Evolutionary conservation across 805 yeast species (phyloP).

Genomic region (Suhomyces xylopsoci): DNA sequence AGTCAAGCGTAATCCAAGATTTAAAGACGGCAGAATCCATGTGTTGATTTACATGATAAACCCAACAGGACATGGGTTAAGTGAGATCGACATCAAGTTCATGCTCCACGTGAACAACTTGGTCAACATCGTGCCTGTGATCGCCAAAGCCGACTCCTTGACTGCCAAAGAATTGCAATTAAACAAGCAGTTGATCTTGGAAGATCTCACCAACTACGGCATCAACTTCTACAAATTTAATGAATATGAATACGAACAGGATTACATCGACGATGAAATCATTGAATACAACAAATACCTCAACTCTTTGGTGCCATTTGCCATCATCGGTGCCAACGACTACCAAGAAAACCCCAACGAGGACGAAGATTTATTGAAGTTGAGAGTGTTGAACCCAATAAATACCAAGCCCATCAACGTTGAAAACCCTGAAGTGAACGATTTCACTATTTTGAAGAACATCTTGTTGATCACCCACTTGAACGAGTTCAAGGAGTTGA

Average conservation of each 20-base stretch:
- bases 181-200: slow-evolving; percentile 71
- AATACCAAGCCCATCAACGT: slow-evolving; percentile 58
- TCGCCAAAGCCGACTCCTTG: slow-evolving; percentile 43
- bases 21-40: slow-evolving; percentile 81
- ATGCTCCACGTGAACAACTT: slow-evolving; percentile 40
- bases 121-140: slow-evolving; percentile 43
- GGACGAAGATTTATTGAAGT: slow-evolving; percentile 45
- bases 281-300: slow-evolving; percentile 63
- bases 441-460: slow-evolving; percentile 76
- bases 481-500: slow-evolving; percentile 82
- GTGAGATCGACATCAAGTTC: slow-evolving; percentile 41
- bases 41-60: slow-evolving; percentile 46
- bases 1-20: slow-evolving; percentile 80
- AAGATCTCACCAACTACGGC: slow-evolving; percentile 68
- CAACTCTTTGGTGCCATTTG: slow-evolving; percentile 63
- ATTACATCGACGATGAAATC: slow-evolving; percentile 57
- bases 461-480: slow-evolving; percentile 79
- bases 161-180: slow-evolving; percentile 47
- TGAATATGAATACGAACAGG: slow-evolving; percentile 55
- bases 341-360: slow-evolving; percentile 41
- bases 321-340: slow-evolving; percentile 67
- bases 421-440: slow-evolving; percentile 73
- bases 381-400: slow-evolving; percentile 46
- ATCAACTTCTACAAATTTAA: slow-evolving; percentile 72
- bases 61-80: slow-evolving; percentile 45